Base-by-base conservation (phyloP, 176 grass and related monocot species). In the Aechmea fasciata region DNA sequence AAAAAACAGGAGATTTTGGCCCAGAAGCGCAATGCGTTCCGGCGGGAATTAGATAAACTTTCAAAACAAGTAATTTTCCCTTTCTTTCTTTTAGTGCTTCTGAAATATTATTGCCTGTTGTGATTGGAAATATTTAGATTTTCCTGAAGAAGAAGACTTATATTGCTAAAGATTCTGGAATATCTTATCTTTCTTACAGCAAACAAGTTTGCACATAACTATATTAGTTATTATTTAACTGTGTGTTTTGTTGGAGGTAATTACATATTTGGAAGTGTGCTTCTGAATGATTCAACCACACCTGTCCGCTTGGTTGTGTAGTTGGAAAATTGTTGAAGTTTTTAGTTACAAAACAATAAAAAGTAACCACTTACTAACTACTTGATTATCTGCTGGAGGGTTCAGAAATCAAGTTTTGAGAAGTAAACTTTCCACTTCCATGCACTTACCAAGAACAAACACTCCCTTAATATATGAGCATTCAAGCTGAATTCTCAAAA, bases 1-100 rank as follows among this genome's bases (percentile, higher is more conserved):
- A 99, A 90, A 78, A 99, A 99, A 69, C 94, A 99, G 70, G 94
- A 93, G 69, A 83, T 77, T 70, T 88, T 99, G 77, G 87, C 84
- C 57, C 84, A 89, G 73, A 93, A 99, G 77, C 86, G 94, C 64
- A 84, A 83, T 85, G 94, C 93, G 22, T 93, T 99, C 67, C 90
- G 84, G 20, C 84, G 80, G 7, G 87, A 90, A 69, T 92, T 99
- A 76, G 83, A 90, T 71, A 87, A 81, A 85, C 81, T 88, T 75
- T 82, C 77, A 17, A 90, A 93, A 83, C 84, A 93, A 74, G 94
- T 99, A 87, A 67, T 51, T 24, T 71, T 48, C 82, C 14, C 52
- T 77, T 71, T 41, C 55, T 75, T 51, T 49, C 3, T 75, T n/a
- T 54, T 66, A 52, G 23, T 66, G 8, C 55, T 61, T 11, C 20